A percentile compares a stretch with the other conserved stretches of the same genome.
Conservation (phyloP, 1,284 basidiomycete species). For the Leccinum griseonigrum region DNA sequence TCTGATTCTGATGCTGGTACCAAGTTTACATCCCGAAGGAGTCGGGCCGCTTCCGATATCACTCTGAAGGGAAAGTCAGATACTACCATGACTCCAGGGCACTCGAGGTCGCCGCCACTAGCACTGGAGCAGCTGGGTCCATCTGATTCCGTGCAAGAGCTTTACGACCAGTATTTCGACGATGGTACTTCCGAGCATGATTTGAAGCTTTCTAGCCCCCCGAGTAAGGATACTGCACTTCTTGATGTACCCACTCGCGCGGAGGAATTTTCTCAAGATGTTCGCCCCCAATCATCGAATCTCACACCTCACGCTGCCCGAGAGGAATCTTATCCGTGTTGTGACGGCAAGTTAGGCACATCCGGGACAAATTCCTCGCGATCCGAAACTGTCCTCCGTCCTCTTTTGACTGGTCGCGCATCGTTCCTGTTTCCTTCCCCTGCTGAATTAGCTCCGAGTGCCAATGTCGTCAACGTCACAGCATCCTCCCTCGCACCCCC, state of each 20-base stretch:
- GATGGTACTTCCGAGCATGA: conserved; percentile 1
- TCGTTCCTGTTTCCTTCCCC: conserved; percentile 15
- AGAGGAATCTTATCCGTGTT: neutral
- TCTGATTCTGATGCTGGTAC: neutral
- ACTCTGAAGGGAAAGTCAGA: conserved; percentile 27
- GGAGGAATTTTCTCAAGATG: neutral
- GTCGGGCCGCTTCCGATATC: conserved; percentile 31
- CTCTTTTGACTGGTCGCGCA: conserved; percentile 24
- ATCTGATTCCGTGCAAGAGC: conserved; percentile 20
- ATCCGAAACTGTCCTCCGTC: conserved; percentile 19
- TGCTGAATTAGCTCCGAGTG: conserved; percentile 11
- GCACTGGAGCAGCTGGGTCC: conserved; percentile 1
- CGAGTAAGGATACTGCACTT: neutral
- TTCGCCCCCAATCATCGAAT: neutral
- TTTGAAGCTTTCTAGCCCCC: neutral
- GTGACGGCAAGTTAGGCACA: neutral
- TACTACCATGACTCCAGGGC: conserved; percentile 2
- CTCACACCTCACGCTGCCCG: neutral
- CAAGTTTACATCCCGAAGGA: conserved; percentile 17
- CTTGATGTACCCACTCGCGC: neutral
- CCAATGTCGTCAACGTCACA: neutral
- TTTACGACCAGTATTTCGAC: conserved; percentile 28
- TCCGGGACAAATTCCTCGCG: conserved; percentile 6
- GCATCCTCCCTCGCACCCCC: neutral
- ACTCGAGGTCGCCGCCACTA: neutral